A percentile compares a stretch with the other conserved stretches of the same genome.
Evolutionary conservation across 352 stramenopile species (phyloP).

Genomic region (Phytophthora hybrid): DNA sequence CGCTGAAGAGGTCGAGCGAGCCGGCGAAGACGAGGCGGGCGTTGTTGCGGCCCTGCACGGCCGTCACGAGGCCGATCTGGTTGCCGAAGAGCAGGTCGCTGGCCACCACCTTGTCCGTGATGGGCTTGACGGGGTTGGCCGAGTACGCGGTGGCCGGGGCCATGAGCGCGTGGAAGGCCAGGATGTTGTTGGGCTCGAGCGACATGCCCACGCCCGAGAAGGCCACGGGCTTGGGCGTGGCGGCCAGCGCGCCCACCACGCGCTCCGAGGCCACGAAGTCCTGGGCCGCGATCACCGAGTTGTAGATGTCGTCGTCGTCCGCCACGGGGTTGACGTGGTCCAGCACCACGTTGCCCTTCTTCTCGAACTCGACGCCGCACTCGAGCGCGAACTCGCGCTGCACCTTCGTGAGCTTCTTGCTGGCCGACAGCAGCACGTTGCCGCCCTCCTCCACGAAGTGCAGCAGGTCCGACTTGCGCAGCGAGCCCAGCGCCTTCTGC

Average conservation of each 20-base stretch:
- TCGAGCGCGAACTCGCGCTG: conserved; percentile 88
- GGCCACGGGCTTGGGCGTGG: conserved; percentile 72
- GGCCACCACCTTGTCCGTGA: conserved; percentile 64
- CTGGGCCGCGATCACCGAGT: conserved; percentile 73
- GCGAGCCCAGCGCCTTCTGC: conserved; percentile 74
- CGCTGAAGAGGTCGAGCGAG: conserved; percentile 90
- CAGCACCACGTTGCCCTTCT: conserved; percentile 89
- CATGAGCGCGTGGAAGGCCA: conserved; percentile 82
- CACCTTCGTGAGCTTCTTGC: conserved; percentile 79
- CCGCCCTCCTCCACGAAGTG: conserved; percentile 89
- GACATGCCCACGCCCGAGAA: conserved; percentile 87
- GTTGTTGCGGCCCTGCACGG: conserved; percentile 93
- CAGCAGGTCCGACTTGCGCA: conserved; percentile 77
- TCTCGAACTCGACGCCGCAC: conserved; percentile 90
- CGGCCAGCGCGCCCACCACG: conserved; percentile 65
- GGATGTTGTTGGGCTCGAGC: conserved; percentile 84
- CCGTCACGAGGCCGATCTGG: conserved; percentile 84
- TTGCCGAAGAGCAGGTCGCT: conserved; percentile 77
- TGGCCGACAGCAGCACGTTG: conserved; percentile 83
- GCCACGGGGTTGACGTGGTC: conserved; percentile 84
- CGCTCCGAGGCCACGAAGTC: conserved; percentile 76
- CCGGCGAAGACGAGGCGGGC: conserved; percentile 89
- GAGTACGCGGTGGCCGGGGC: conserved; percentile 87
- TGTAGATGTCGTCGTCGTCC: conserved; percentile 74
- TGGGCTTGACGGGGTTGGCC: conserved; percentile 77